These are phyloP conservation scores for Lasiodiplodia citricola DNA, from an alignment of 2,329 filamentous ascomycete genomes.

Conservation along the genomic window DNA sequence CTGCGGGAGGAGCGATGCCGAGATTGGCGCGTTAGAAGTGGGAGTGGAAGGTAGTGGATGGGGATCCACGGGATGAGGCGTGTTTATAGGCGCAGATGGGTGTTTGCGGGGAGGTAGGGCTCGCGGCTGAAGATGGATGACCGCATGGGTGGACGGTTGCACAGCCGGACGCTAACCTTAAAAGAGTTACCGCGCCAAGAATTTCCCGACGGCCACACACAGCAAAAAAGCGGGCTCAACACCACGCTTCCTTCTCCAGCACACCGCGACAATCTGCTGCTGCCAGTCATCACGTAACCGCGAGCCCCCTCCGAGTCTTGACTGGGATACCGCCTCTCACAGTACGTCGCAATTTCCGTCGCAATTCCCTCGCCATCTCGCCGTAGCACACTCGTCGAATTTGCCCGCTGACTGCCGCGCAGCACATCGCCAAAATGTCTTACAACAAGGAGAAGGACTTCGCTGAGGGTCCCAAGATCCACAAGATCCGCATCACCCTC, in stretches of 20 bases:
- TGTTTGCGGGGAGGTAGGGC: not conserved
- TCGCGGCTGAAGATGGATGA: slow-evolving; percentile 10
- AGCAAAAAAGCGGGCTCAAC: slow-evolving; percentile 29
- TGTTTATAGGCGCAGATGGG: not conserved
- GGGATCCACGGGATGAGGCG: not conserved
- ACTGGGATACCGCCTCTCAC: slow-evolving; percentile 42
- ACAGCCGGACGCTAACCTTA: slow-evolving; percentile 27
- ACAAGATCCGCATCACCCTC: slow-evolving; percentile 98
- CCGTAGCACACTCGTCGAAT: slow-evolving; percentile 8
- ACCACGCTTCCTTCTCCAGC: slow-evolving; percentile 28
- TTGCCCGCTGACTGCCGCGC: slow-evolving; percentile 15
- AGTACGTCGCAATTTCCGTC: slow-evolving; percentile 21
- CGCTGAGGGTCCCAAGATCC: slow-evolving; percentile 91
- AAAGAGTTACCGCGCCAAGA: slow-evolving; percentile 45
- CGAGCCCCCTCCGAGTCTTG: slow-evolving; percentile 54
- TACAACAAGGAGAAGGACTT: slow-evolving; percentile 89
- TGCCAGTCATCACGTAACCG: slow-evolving; percentile 62
- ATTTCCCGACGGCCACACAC: slow-evolving; percentile 40
- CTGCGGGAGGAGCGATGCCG: not conserved
- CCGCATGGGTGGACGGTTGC: slow-evolving; percentile 12
- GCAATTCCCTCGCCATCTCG: not conserved
- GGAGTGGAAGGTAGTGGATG: not conserved
- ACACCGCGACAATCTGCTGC: slow-evolving; percentile 29
- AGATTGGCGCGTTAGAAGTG: not conserved
- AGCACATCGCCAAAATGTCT: slow-evolving; percentile 39